phyloP scores from a whole-genome alignment of 2,329 filamentous ascomycete species.

The Phialophora tarda region DNA sequence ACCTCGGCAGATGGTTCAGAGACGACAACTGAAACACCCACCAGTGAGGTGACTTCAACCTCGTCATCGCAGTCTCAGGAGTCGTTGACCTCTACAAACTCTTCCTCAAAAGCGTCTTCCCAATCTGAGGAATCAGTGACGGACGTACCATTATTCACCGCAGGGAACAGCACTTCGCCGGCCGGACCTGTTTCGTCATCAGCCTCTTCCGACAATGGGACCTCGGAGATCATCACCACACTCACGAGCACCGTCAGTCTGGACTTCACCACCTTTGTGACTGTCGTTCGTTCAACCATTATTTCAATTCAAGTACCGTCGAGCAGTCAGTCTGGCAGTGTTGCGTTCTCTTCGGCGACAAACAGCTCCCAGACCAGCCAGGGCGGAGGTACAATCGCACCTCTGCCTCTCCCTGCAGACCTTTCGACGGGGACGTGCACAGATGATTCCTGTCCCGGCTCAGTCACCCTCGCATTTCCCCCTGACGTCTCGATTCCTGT shows the following conservation, averaged over 20 bases:
- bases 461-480: not conserved
- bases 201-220: not conserved
- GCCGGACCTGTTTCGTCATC: not conserved
- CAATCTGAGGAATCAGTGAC: not conserved
- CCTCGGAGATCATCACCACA: conserved; percentile 8
- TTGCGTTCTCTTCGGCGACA: not conserved
- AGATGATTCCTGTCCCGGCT: conserved; percentile 1
- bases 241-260: conserved; percentile 17
- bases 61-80: not conserved
- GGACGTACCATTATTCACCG: not conserved
- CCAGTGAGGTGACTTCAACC: not conserved
- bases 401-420: not conserved
- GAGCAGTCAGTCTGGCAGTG: not conserved
- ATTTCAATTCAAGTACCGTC: conserved; percentile 11
- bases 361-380: not conserved
- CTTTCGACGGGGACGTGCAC: conserved; percentile 6
- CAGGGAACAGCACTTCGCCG: not conserved
- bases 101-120: not conserved
- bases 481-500: not conserved
- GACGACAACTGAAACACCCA: conserved; percentile 6
- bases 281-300: conserved; percentile 22
- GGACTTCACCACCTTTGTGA: conserved; percentile 19
- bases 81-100: not conserved
- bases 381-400: conserved; percentile 1
- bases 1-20: not conserved